A percentile compares a stretch with the other conserved stretches of the same genome.
Conservation (phyloP, 192 early-diverging fungal genomes). For the Coemansia sp. region DNA sequence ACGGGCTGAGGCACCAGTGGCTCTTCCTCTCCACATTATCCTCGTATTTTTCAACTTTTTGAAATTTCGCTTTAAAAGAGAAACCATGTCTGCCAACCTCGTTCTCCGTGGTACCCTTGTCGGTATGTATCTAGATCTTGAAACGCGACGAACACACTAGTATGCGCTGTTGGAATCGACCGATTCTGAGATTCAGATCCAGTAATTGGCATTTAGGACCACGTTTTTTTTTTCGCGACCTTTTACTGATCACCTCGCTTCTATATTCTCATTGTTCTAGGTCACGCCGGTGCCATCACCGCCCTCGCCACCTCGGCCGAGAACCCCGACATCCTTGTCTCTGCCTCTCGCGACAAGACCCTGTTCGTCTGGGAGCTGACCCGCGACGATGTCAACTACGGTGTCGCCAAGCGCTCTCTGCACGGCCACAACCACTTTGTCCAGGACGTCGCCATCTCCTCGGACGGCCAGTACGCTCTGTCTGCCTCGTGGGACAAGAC, state of each 20-base stretch:
- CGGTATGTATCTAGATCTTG: conserved; percentile 36
- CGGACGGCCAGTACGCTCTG: conserved; percentile 98
- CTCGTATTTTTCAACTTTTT: conserved; percentile 10
- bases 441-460: conserved; percentile 97
- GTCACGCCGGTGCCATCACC: conserved; percentile 92
- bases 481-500: conserved; percentile 99
- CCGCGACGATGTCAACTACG: conserved; percentile 93
- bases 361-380: conserved; percentile 98
- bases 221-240: neutral
- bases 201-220: neutral
- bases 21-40: conserved; percentile 19
- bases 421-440: conserved; percentile 99
- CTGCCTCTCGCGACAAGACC: conserved; percentile 98
- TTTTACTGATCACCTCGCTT: neutral
- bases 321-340: conserved; percentile 95
- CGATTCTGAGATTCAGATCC: conserved; percentile 3
- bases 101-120: conserved; percentile 57
- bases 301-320: conserved; percentile 97
- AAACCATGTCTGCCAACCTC: conserved; percentile 57
- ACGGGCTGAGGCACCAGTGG: neutral
- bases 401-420: conserved; percentile 86
- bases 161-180: neutral
- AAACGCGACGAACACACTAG: neutral
- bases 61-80: conserved; percentile 8
- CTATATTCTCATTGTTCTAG: conserved; percentile 38